Evolutionary conservation across 176 grass and related monocot genomes (phyloP).

Genomic region (Secale cereale): DNA sequence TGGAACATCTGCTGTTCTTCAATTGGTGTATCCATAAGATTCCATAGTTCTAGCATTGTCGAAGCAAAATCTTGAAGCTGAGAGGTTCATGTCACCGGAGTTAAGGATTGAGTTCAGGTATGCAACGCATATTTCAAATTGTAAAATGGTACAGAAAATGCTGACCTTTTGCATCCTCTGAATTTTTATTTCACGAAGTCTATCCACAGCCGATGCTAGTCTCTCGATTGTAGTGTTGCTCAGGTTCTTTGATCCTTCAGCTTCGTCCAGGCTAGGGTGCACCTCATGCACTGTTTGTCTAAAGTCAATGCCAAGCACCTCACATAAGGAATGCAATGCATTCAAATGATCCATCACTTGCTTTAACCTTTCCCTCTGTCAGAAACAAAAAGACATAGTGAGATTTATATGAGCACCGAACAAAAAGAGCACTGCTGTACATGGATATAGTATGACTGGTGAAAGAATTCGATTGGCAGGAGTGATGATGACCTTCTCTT

Average conservation of each 20-base stretch:
- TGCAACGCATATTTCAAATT: background rate
- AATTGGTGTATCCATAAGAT: constrained; percentile 86
- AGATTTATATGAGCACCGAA: constrained; percentile 13
- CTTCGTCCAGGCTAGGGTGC: constrained; percentile 69
- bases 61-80: constrained; percentile 91
- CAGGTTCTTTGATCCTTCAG: constrained; percentile 79
- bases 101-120: background rate
- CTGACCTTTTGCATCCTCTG: constrained; percentile 84
- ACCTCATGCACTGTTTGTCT: constrained; percentile 61
- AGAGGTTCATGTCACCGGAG: constrained; percentile 1
- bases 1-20: constrained; percentile 90
- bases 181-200: constrained; percentile 65
- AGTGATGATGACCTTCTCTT: constrained; percentile 69
- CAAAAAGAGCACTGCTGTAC: background rate
- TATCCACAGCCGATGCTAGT: constrained; percentile 47
- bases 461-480: constrained; percentile 10
- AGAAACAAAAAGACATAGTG: constrained; percentile 27
- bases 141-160: background rate
- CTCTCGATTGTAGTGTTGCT: constrained; percentile 61
- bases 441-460: background rate
- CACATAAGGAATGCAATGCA: constrained; percentile 66
- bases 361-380: constrained; percentile 64
- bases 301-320: constrained; percentile 75
- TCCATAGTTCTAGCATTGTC: constrained; percentile 83
- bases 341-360: constrained; percentile 71